Evolutionary conservation across 2,329 filamentous ascomycete species (phyloP), one percentile per base, ranked within the genome.

Genomic region (Sphaerulina populicola): DNA sequence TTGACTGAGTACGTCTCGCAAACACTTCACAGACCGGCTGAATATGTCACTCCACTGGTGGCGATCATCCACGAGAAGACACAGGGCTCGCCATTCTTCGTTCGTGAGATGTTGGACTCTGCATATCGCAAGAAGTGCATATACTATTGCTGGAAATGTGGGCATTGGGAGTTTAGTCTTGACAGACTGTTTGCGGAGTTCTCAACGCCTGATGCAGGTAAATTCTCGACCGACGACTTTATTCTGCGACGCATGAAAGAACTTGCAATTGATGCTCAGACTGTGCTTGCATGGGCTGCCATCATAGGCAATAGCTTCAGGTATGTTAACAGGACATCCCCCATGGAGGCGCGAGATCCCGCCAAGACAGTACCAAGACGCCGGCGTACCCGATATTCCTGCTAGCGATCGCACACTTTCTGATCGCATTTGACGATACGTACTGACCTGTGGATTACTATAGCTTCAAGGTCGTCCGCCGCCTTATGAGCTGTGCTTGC

Each of bases 61-160:
- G 80, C 89, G 6, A 86, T 95, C 8, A 81, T 96, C 5, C 86
- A 94, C 66, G 89, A 91, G 62, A 94, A 93, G 70, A 91, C 87
- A 7, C 80, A 80, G 23, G 86, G 93, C 88, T 95, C 94, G 55
- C 85, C 89, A 0, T 96, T 96, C 63, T 93, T 93, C 63, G 86
- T 95, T 67, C 79, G 88, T 51, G 88, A 95, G 69, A 94, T 96
- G 79, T 77, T 96, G 3, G 88, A 87, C 62, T 85, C 85, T 4
- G 94, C 88, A 65, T 83, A 94, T 66, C 81, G 87, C 33, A 93
- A 88, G 64, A 84, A 84, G 59, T 94, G 87, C 66, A 85, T 96
- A 44, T 94, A 83, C 79, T 96, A 94, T 68, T 88, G 89, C 55
- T 95, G 93, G 76, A 82, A 82, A 60, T 80, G 85, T 57, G 86